Evolutionary conservation across 495 filamentous ascomycete genomes (phyloP).

Genomic region (Geoglossum glabrum): DNA sequence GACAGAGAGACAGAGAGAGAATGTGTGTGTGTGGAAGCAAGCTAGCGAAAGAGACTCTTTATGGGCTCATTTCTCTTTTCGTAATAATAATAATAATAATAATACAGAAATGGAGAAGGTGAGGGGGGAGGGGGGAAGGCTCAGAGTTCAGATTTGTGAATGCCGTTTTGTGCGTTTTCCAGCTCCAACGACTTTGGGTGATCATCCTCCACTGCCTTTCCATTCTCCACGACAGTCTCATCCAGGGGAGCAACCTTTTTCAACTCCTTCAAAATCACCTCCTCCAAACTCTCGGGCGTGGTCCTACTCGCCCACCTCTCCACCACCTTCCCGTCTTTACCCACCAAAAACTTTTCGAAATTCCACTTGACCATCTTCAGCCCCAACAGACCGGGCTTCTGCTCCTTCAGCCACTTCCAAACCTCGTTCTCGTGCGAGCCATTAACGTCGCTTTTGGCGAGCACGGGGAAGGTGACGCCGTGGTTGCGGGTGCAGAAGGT

Average conservation of each 20-base stretch:
- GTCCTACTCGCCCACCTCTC: slow-evolving; percentile 64
- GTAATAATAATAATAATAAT: too few relatives aligned
- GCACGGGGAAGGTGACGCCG: slow-evolving; percentile 79
- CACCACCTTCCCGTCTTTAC: slow-evolving; percentile 66
- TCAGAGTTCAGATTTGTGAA: too few relatives aligned
- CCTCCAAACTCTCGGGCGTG: slow-evolving; percentile 66
- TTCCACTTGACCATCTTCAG: slow-evolving; percentile 89
- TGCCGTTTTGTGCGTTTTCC: too few relatives aligned
- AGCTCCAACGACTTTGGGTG: too few relatives aligned
- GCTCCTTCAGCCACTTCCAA: slow-evolving; percentile 52
- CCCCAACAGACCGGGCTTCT: slow-evolving; percentile 66
- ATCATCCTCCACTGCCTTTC: too few relatives aligned
- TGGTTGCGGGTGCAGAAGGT: slow-evolving; percentile 87
- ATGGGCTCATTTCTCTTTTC: too few relatives aligned
- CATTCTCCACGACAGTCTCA: too few relatives aligned
- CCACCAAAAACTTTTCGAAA: slow-evolving; percentile 92
- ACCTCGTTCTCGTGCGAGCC: slow-evolving; percentile 44
- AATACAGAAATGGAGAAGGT: too few relatives aligned
- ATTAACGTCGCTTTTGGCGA: slow-evolving; percentile 87
- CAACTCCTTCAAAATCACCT: slow-evolving; percentile 53
- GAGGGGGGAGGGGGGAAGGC: too few relatives aligned
- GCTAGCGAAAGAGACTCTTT: too few relatives aligned
- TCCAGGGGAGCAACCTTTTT: slow-evolving; percentile 4
- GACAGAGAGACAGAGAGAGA: too few relatives aligned
- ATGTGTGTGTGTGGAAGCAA: too few relatives aligned